Percentiles rank a stretch among this genome's conserved stretches.
phyloP scores from a whole-genome alignment of 1,284 basidiomycete species.

The Pseudozyma hubeiensis region DNA sequence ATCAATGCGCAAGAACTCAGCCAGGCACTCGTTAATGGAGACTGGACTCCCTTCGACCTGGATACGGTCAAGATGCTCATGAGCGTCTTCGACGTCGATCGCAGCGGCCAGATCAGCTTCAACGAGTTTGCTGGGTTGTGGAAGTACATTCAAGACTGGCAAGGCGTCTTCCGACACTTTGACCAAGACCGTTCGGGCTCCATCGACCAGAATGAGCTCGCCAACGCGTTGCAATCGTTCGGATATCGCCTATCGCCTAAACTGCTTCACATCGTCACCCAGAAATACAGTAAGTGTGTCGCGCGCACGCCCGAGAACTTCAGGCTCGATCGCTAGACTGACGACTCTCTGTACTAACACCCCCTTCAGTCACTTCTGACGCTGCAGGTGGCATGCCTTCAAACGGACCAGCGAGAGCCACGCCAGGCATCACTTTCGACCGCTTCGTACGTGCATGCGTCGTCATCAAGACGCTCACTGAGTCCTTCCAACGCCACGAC shows the following conservation, averaged over 20 bases:
- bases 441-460: conserved; percentile 59
- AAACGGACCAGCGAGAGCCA: conserved; percentile 18
- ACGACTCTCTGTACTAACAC: conserved; percentile 25
- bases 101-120: conserved; percentile 60
- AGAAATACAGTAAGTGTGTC: conserved; percentile 60
- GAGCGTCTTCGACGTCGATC: conserved; percentile 61
- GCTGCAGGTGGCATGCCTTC: conserved; percentile 38
- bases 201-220: conserved; percentile 55
- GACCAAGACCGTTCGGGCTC: conserved; percentile 54
- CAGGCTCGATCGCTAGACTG: conserved; percentile 4
- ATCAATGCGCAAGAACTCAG: conserved; percentile 58
- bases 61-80: conserved; percentile 65
- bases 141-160: conserved; percentile 65
- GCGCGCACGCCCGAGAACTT: not conserved
- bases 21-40: conserved; percentile 62
- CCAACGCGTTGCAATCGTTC: conserved; percentile 55
- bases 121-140: conserved; percentile 60
- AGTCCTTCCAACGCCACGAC: conserved; percentile 57
- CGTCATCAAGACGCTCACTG: conserved; percentile 61
- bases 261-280: conserved; percentile 53
- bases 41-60: conserved; percentile 59
- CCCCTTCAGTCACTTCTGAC: conserved; percentile 24
- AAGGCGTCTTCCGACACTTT: conserved; percentile 60
- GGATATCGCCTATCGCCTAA: conserved; percentile 58
- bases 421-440: conserved; percentile 51